Conservation (phyloP, 495 filamentous ascomycete genomes). For the Tuber aestivum region DNA sequence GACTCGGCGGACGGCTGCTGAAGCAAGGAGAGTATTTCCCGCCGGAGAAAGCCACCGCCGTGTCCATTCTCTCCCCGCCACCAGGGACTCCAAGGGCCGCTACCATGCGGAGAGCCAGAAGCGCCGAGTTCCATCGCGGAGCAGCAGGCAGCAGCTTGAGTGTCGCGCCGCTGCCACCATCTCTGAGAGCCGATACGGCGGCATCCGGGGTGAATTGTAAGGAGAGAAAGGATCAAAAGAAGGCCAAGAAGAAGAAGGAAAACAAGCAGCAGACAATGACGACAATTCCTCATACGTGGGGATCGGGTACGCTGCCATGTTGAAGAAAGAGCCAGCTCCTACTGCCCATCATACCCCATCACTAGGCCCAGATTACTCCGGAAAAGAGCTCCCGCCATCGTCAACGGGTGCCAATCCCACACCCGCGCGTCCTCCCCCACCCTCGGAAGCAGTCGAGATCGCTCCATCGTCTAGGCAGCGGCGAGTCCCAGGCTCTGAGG, state of each 20-base stretch:
- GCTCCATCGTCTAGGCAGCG: not conserved
- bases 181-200: conserved; percentile 7
- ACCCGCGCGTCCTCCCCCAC: not conserved
- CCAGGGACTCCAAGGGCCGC: conserved; percentile 5
- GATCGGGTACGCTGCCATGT: conserved; percentile 21
- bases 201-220: not conserved
- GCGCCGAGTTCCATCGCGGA: not conserved
- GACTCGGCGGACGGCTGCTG: conserved; percentile 13
- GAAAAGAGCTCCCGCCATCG: not conserved
- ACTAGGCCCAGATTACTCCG: not conserved
- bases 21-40: conserved; percentile 14
- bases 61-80: conserved; percentile 3
- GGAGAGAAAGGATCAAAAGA: not conserved
- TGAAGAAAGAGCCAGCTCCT: conserved; percentile 9
- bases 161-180: not conserved
- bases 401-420: not conserved
- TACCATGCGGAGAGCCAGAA: not conserved
- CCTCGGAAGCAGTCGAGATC: not conserved
- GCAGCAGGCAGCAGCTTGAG: not conserved
- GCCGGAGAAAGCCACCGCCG: conserved; percentile 6
- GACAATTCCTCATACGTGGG: conserved; percentile 17
- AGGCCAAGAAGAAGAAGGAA: conserved; percentile 3
- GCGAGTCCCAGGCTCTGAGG: not conserved
- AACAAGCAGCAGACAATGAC: not conserved
- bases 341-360: not conserved